These are phyloP conservation scores for Hypoxylon sp. DNA, from an alignment of 2,329 filamentous ascomycete species.

Conservation along the genomic window DNA sequence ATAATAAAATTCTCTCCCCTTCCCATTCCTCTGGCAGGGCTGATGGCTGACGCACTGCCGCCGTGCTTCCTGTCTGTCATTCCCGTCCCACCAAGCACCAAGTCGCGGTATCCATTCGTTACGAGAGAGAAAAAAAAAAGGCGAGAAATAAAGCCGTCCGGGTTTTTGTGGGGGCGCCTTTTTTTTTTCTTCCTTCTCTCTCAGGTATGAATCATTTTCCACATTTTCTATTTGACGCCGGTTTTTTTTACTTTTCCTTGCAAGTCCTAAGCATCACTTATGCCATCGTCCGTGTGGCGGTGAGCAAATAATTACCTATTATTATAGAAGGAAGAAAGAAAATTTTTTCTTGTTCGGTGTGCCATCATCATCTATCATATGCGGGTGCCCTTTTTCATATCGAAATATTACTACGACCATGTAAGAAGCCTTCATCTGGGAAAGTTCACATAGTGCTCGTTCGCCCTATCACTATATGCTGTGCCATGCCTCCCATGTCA, in stretches of 20 bases:
- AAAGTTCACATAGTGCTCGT: slow-evolving; percentile 21
- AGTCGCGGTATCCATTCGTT: slow-evolving; percentile 26
- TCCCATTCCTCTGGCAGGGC: slow-evolving; percentile 41
- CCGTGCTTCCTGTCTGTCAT: slow-evolving; percentile 43
- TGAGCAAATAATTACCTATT: slow-evolving; percentile 31
- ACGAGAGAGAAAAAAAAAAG: slow-evolving; percentile 23
- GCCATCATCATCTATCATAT: slow-evolving; percentile 33
- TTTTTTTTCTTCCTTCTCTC: slow-evolving; percentile 17
- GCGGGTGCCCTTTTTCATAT: slow-evolving; percentile 37
- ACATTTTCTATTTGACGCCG: slow-evolving; percentile 2
- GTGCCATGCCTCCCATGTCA: slow-evolving; percentile 11
- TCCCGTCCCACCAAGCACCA: slow-evolving; percentile 35
- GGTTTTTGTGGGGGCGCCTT: slow-evolving; percentile 28
- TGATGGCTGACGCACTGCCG: slow-evolving; percentile 45
- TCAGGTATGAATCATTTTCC: slow-evolving; percentile 10
- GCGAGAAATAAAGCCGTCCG: slow-evolving; percentile 5
- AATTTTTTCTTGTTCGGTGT: slow-evolving; percentile 29
- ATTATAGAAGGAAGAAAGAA: slow-evolving; percentile 11
- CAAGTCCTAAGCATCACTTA: slow-evolving; percentile 17
- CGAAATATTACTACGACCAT: slow-evolving; percentile 39
- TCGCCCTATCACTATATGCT: slow-evolving; percentile 28
- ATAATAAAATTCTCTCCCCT: slow-evolving; percentile 22
- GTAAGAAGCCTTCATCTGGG: slow-evolving; percentile 23
- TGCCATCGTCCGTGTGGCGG: slow-evolving; percentile 27
- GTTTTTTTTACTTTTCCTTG: slow-evolving; percentile 11